Conservation (phyloP, 2,329 filamentous ascomycete genomes). For the Nemania sp. region DNA sequence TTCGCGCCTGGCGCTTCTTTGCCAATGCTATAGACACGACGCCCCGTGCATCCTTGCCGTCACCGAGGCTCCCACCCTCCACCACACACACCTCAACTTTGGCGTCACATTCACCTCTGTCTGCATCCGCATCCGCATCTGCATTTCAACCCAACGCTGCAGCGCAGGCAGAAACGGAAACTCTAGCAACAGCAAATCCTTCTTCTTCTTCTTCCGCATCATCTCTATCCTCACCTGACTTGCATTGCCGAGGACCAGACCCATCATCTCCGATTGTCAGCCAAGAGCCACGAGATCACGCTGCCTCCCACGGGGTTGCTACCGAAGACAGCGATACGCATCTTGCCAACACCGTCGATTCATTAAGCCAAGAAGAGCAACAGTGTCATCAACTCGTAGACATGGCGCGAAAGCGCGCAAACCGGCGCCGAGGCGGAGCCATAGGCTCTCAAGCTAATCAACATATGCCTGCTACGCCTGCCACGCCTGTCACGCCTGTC, state of each 20-base stretch:
- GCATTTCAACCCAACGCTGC: not conserved
- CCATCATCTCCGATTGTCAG: not conserved
- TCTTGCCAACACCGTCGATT: conserved; percentile 6
- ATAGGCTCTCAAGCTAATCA: conserved; percentile 26
- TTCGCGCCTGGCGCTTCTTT: conserved; percentile 36
- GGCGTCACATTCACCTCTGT: not conserved
- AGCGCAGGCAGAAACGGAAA: no score
- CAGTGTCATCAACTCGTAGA: conserved; percentile 28
- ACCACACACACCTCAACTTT: no score
- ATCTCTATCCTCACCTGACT: not conserved
- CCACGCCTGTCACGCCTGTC: conserved; percentile 12
- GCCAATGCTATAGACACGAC: conserved; percentile 24
- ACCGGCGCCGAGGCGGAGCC: conserved; percentile 35
- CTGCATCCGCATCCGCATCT: conserved; percentile 6
- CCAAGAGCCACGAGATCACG: conserved; percentile 5
- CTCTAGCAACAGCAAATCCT: not conserved
- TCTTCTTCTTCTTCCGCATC: conserved; percentile 1
- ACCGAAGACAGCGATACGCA: not conserved
- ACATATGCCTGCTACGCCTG: not conserved
- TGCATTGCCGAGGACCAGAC: conserved; percentile 9
- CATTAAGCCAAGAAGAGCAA: conserved; percentile 19
- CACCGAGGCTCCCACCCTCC: conserved; percentile 13
- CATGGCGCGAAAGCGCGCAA: conserved; percentile 36
- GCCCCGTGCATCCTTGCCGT: conserved; percentile 8
- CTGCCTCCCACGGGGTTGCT: not conserved